Percentiles rank a stretch among this genome's conserved stretches.
These are phyloP conservation scores for Wickerhamiella infanticola DNA, from an alignment of 1,139 yeast genomes.

Conservation along the genomic window DNA sequence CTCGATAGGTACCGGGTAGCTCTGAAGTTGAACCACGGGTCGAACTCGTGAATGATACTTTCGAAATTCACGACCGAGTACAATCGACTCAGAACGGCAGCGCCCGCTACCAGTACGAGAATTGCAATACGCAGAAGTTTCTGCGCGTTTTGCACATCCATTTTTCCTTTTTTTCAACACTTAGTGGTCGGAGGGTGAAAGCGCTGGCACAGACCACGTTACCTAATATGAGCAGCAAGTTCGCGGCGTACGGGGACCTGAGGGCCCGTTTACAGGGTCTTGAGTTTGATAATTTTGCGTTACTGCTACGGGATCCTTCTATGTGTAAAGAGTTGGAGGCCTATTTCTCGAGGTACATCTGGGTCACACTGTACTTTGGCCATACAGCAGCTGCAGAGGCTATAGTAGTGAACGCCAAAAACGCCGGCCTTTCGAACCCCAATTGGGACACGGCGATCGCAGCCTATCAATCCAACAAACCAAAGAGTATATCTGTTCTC, in stretches of 20 bases:
- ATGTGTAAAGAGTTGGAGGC: background rate
- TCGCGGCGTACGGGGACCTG: background rate
- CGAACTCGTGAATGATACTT: slow-evolving; percentile 94
- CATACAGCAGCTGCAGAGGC: background rate
- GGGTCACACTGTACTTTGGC: background rate
- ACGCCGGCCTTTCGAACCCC: background rate
- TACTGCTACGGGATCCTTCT: background rate
- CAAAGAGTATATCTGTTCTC: background rate
- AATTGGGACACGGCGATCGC: background rate
- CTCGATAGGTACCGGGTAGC: slow-evolving; percentile 83
- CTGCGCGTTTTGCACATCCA: slow-evolving; percentile 12
- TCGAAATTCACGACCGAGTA: slow-evolving; percentile 52
- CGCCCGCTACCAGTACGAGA: slow-evolving; percentile 63
- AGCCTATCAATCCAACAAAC: background rate
- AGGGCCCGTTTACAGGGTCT: background rate
- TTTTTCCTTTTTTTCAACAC: too few species aligned
- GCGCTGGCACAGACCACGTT: background rate
- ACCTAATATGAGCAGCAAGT: background rate
- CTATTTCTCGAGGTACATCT: background rate
- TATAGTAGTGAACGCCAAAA: background rate
- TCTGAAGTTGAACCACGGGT: slow-evolving; percentile 96
- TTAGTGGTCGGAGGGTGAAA: too few species aligned
- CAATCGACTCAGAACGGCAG: slow-evolving; percentile 80
- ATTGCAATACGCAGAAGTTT: slow-evolving; percentile 47
- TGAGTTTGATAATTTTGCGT: background rate